These are phyloP conservation scores for Macrolepiota fuliginosa DNA, from an alignment of 768 basidiomycete genomes.

Conservation along the genomic window DNA sequence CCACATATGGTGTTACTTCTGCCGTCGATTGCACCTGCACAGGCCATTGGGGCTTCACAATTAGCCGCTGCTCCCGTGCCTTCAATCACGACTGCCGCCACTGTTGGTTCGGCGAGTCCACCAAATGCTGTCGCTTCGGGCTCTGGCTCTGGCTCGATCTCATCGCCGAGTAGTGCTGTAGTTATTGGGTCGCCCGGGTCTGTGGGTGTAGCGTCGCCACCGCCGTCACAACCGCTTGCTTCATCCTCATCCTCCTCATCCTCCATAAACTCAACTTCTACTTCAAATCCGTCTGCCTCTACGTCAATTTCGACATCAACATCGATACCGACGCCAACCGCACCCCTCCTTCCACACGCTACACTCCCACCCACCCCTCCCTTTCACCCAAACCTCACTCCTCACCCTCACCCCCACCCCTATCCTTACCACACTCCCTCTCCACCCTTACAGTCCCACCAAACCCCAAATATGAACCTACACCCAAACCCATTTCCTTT, in stretches of 20 bases:
- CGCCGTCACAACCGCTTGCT: neutral
- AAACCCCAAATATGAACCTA: slow-evolving; percentile 8
- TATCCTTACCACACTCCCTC: neutral
- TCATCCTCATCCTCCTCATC: neutral
- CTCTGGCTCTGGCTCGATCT: neutral
- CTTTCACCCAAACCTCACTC: neutral
- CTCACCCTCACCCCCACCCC: neutral
- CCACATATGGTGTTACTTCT: slow-evolving; percentile 10
- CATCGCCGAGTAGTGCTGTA: neutral
- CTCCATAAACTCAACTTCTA: neutral
- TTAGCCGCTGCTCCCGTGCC: neutral
- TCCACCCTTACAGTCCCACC: neutral
- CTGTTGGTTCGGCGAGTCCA: neutral
- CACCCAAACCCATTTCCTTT: slow-evolving; percentile 66
- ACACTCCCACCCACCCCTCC: neutral
- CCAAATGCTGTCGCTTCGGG: neutral
- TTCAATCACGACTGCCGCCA: neutral
- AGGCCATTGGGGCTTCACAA: neutral
- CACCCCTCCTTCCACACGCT: neutral
- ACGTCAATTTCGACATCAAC: neutral
- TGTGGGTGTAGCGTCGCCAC: neutral
- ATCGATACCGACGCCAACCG: neutral
- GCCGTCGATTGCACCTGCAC: slow-evolving; percentile 3
- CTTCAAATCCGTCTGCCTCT: neutral
- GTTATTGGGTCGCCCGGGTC: neutral